phyloP scores from a whole-genome alignment of 108 stramenopile genomes.

The Pseudonitzschia pungens region DNA sequence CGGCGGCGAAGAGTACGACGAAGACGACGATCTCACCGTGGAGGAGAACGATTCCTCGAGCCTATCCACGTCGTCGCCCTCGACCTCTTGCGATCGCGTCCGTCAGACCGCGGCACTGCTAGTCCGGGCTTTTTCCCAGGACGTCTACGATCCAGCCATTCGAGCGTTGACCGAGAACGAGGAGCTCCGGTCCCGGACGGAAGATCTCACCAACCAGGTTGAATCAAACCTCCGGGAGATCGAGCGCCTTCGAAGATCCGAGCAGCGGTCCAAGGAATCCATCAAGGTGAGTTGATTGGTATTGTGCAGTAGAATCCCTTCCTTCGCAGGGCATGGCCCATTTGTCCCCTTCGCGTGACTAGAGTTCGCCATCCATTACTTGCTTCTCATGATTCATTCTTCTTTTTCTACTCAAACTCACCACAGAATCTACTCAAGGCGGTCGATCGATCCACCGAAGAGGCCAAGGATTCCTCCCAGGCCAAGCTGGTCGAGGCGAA shows the following conservation, averaged over 20 bases:
- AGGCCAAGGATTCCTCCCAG: conserved; percentile 46
- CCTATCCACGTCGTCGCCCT: neutral
- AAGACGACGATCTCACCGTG: neutral
- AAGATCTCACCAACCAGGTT: neutral
- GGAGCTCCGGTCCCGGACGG: neutral
- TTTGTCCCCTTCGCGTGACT: neutral
- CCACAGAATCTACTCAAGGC: conserved; percentile 61
- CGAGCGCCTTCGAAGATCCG: conserved; percentile 49
- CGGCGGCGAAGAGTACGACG: neutral
- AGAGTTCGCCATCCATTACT: too few species aligned
- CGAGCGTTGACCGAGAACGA: neutral
- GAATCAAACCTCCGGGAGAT: conserved; percentile 51
- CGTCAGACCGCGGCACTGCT: neutral
- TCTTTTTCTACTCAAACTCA: neutral
- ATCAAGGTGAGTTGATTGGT: conserved; percentile 51
- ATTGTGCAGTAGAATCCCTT: too few species aligned
- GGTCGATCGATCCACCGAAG: conserved; percentile 57
- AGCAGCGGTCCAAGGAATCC: conserved; percentile 50
- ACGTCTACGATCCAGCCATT: conserved; percentile 6
- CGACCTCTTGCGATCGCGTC: neutral
- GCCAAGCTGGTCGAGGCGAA: conserved; percentile 54
- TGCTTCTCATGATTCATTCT: too few species aligned
- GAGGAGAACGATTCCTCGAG: neutral
- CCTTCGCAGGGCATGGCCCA: too few species aligned
- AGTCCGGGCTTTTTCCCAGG: neutral